phyloP scores from a whole-genome alignment of 805 yeast species.

The Wickerhamomyces hampshirensis region DNA sequence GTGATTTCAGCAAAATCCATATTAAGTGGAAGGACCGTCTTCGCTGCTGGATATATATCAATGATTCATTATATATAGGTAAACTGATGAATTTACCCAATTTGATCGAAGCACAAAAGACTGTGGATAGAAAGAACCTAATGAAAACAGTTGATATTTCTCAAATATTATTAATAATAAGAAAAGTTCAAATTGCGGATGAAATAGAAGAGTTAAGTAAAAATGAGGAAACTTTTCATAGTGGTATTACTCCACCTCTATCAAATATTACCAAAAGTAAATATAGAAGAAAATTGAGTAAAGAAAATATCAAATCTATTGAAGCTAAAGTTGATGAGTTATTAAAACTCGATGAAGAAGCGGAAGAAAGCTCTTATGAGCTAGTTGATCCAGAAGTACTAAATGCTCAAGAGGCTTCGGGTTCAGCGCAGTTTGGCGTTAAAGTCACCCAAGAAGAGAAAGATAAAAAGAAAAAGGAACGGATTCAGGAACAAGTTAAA shows the following conservation, averaged over 20 bases:
- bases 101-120: conserved; percentile 78
- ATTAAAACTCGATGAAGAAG: conserved; percentile 71
- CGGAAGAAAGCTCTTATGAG: conserved; percentile 76
- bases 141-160: conserved; percentile 82
- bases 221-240: conserved; percentile 38
- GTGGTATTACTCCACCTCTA: conserved; percentile 81
- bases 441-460: conserved; percentile 19
- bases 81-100: conserved; percentile 88
- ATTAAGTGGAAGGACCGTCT: conserved; percentile 81
- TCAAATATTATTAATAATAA: conserved; percentile 78
- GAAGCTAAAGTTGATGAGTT: conserved; percentile 78
- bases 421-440: not conserved
- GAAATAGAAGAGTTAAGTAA: conserved; percentile 36
- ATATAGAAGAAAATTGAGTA: conserved; percentile 65
- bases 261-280: conserved; percentile 64
- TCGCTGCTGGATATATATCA: conserved; percentile 73
- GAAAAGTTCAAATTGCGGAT: conserved; percentile 41
- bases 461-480: conserved; percentile 2
- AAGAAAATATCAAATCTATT: conserved; percentile 67
- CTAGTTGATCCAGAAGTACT: conserved; percentile 49
- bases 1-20: conserved; percentile 66
- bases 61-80: conserved; percentile 71
- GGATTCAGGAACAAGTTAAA: conserved; percentile 5
- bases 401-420: conserved; percentile 5
- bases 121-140: conserved; percentile 83